Base-by-base conservation (phyloP, 176 grass and related monocot species). In the Zea mays region DNA sequence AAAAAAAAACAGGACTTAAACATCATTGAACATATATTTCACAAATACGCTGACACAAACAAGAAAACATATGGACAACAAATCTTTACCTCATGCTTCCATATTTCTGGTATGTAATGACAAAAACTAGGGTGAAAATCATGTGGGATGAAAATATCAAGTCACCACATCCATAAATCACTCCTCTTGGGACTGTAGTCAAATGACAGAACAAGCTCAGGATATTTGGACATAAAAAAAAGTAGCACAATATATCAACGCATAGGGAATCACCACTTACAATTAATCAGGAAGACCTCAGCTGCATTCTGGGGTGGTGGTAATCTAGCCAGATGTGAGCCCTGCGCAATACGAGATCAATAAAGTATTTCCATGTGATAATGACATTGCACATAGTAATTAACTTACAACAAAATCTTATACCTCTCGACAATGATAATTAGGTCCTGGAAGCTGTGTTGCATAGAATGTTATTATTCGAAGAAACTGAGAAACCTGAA, bases 391-490 rank as follows among this genome's bases (percentile, higher is more conserved):
- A 21, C 6, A 41, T 15, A 50, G n/a, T 51, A 68, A 62, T 35
- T 6, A 59, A 51, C 16, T 20, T 49, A 62, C 33, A 79, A 17
- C 14, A 35, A 69, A 77, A 67, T 56, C 44, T 51, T 41, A 97
- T 83, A 96, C 93, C 93, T 93, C 88, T 12, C 70, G 90, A 45
- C 93, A 97, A 60, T 97, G 93, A 72, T 97, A 97, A 72, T 97
- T 97, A 10, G 93, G 93, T 46, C 93, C 93, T 69, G 90, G 93
- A 90, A 97, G 93, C 69, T 90, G 87, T 19, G 93, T 97, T 39
- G 90, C 89, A 80, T 97, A 97, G 79, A 97, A 97, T 33, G 93
- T 97, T n/a, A 97, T 72, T 70, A 97, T 92, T 36, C 93, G 82
- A 52, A 97, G 84, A 52, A 85, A 79, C 69, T 97, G 93, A 82